Conservation (phyloP, 1,284 basidiomycete genomes). For the Apiotrichum sp. region DNA sequence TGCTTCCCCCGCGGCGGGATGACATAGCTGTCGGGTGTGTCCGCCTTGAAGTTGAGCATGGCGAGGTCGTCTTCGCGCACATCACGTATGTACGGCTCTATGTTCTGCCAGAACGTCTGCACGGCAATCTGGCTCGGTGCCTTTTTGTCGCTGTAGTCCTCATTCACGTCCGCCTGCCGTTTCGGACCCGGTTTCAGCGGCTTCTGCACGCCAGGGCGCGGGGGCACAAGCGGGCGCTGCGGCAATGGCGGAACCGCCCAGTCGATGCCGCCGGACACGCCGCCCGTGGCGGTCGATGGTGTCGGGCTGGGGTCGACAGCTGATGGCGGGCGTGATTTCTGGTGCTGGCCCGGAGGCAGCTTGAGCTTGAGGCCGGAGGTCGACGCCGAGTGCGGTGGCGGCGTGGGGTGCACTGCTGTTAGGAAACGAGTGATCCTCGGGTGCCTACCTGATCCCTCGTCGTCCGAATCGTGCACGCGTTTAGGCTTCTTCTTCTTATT, state of each 20-base stretch:
- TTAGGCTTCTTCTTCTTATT: slow-evolving; percentile 77
- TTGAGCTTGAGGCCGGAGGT: slow-evolving; percentile 42
- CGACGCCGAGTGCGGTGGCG: slow-evolving; percentile 13
- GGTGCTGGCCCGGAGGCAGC: slow-evolving; percentile 20
- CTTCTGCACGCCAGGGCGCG: slow-evolving; percentile 60
- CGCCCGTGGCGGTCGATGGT: slow-evolving; percentile 30
- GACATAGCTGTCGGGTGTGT: slow-evolving; percentile 77
- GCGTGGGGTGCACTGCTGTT: slow-evolving; percentile 47
- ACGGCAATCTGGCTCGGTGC: slow-evolving; percentile 53
- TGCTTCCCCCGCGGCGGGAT: slow-evolving; percentile 82
- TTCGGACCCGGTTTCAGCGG: slow-evolving; percentile 70
- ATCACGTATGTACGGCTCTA: slow-evolving; percentile 77
- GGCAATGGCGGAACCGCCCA: slow-evolving; percentile 33
- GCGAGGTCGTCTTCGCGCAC: slow-evolving; percentile 87
- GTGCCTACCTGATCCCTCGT: slow-evolving; percentile 57
- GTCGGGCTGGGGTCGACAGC: slow-evolving; percentile 47
- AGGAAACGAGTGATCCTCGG: too few relatives aligned
- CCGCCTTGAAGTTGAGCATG: slow-evolving; percentile 73
- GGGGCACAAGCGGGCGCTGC: slow-evolving; percentile 53
- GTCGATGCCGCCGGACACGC: slow-evolving; percentile 35
- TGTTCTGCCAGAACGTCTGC: slow-evolving; percentile 69
- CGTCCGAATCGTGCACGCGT: slow-evolving; percentile 61
- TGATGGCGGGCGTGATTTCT: slow-evolving; percentile 23
- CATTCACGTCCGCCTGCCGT: slow-evolving; percentile 69
- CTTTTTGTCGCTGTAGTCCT: slow-evolving; percentile 80